These are phyloP conservation scores for Aspergillus chevalieri DNA, from an alignment of 2,329 filamentous ascomycete species.

Conservation along the genomic window DNA sequence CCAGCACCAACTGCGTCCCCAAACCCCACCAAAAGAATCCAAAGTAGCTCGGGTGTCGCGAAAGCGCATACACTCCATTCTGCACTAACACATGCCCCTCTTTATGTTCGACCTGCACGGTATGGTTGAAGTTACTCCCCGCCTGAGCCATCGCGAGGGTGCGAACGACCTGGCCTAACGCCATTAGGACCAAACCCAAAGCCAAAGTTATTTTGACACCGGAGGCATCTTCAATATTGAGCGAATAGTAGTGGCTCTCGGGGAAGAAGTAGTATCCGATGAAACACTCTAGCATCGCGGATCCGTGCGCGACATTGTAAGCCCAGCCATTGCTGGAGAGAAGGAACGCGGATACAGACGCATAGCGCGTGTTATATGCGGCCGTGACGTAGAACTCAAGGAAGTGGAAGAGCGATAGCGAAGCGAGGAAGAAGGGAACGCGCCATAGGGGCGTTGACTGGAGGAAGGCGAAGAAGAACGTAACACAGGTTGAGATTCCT, in stretches of 20 bases:
- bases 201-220: constrained; percentile 31
- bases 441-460: constrained; percentile 48
- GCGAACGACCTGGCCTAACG: constrained; percentile 67
- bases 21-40: constrained; percentile 98
- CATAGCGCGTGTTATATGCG: constrained; percentile 68
- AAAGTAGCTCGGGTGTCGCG: constrained; percentile 91
- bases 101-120: constrained; percentile 64
- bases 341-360: constrained; percentile 70
- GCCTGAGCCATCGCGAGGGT: constrained; percentile 85
- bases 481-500: constrained; percentile 27
- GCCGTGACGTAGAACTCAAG: constrained; percentile 93
- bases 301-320: constrained; percentile 75
- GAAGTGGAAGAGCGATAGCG: constrained; percentile 82
- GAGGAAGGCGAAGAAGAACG: constrained; percentile 22
- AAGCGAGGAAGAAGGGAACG: constrained; percentile 46
- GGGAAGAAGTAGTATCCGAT: constrained; percentile 24
- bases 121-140: constrained; percentile 85
- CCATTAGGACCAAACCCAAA: constrained; percentile 59
- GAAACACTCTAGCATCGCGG: constrained; percentile 68
- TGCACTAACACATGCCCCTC: constrained; percentile 77
- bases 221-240: constrained; percentile 27
- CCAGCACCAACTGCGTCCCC: constrained; percentile 86
- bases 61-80: constrained; percentile 65
- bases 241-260: constrained; percentile 41
- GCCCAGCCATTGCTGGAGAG: constrained; percentile 75